phyloP scores from a whole-genome alignment of 1,284 basidiomycete genomes.

The Fomitopsis pinicola region DNA sequence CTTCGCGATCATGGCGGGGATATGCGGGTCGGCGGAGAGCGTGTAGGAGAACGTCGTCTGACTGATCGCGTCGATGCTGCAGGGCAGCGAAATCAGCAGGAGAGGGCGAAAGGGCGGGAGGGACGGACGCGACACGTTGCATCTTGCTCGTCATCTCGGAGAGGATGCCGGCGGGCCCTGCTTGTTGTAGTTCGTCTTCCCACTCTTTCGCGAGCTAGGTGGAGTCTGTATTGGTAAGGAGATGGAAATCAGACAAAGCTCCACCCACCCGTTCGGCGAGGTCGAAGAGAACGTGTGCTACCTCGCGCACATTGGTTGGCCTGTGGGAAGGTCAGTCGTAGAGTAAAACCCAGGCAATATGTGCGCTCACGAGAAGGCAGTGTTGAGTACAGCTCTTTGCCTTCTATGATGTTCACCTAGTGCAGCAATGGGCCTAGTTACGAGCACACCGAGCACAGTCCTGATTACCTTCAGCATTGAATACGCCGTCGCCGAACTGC shows the following conservation, averaged over 20 bases:
- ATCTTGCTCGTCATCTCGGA: conserved; percentile 2
- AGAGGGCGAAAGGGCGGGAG: neutral
- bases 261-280: neutral
- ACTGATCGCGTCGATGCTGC: conserved; percentile 12
- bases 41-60: conserved; percentile 13
- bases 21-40: conserved; percentile 3
- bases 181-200: neutral
- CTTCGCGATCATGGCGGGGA: conserved; percentile 9
- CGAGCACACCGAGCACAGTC: neutral
- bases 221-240: neutral
- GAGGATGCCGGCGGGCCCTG: neutral
- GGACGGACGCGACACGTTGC: conserved; percentile 9
- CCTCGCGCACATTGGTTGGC: neutral
- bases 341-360: neutral
- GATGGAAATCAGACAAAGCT: neutral
- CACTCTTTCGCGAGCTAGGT: neutral
- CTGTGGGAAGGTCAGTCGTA: neutral
- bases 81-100: neutral
- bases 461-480: conserved; percentile 5
- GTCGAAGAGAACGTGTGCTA: conserved; percentile 2
- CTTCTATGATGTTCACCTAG: conserved; percentile 1
- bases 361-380: conserved; percentile 2
- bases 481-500: conserved; percentile 9
- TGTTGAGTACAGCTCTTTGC: neutral
- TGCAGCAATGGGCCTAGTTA: neutral